phyloP scores from a whole-genome alignment of 805 yeast genomes.

The Naumovozyma baii region DNA sequence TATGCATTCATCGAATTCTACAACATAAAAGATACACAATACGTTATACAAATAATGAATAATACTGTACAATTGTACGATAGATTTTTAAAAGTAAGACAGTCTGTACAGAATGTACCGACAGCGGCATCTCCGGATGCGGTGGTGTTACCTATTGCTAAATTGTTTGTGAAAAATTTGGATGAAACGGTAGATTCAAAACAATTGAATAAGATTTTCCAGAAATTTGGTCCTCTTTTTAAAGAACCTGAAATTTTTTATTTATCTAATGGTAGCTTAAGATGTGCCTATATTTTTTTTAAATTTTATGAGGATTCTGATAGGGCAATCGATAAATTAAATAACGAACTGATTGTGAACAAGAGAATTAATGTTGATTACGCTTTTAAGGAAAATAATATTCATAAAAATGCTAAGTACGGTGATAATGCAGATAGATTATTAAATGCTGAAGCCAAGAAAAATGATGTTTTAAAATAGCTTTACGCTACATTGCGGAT shows the following conservation, averaged over 20 bases:
- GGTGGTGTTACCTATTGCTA: constrained; percentile 46
- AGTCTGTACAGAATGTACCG: constrained; percentile 2
- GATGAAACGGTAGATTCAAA: constrained; percentile 57
- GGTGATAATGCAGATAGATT: constrained; percentile 74
- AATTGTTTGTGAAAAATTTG: constrained; percentile 59
- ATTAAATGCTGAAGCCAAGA: constrained; percentile 54
- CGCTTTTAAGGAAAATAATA: constrained; percentile 50
- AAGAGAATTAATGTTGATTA: constrained; percentile 51
- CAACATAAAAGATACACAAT: constrained; percentile 53
- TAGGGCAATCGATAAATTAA: constrained; percentile 56
- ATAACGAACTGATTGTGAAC: constrained; percentile 63
- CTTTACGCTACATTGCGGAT: neutral
- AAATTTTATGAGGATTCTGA: constrained; percentile 62
- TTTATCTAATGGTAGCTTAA: constrained; percentile 38
- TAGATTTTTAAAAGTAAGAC: constrained; percentile 47
- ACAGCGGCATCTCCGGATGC: constrained; percentile 4
- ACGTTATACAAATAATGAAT: constrained; percentile 49
- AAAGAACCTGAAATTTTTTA: constrained; percentile 34
- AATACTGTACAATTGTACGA: constrained; percentile 50
- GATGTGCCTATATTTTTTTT: constrained; percentile 59
- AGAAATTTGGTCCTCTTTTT: constrained; percentile 56
- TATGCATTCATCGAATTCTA: constrained; percentile 77
- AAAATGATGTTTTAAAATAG: constrained; percentile 26
- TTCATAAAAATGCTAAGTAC: constrained; percentile 44
- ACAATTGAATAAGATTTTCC: constrained; percentile 41